These are phyloP conservation scores for Hypoxylon sp. DNA, from an alignment of 2,329 filamentous ascomycete species.

Conservation along the genomic window DNA sequence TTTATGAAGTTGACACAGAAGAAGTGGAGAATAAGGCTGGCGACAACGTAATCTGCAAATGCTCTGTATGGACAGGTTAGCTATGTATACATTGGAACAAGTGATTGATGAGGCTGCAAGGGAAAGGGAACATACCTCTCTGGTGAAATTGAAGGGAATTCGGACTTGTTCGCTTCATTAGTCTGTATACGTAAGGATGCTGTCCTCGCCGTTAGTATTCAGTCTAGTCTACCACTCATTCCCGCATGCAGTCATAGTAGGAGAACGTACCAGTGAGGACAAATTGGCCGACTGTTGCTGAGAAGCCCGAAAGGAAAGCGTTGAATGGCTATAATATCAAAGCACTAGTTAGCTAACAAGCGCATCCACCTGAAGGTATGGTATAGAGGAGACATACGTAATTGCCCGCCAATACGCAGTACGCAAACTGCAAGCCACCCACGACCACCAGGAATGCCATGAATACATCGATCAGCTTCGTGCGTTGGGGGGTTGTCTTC, in stretches of 20 bases:
- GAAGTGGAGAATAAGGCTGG: slow-evolving; percentile 95
- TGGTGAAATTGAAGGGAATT: slow-evolving; percentile 82
- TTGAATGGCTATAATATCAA: slow-evolving; percentile 86
- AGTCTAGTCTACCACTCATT: neutral
- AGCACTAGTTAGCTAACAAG: slow-evolving; percentile 46
- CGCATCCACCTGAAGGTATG: neutral
- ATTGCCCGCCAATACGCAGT: slow-evolving; percentile 92
- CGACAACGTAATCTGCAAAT: slow-evolving; percentile 96
- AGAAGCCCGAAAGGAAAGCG: slow-evolving; percentile 96
- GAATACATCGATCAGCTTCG: slow-evolving; percentile 92
- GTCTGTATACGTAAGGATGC: slow-evolving; percentile 91
- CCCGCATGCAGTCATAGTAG: neutral
- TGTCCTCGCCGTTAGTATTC: slow-evolving; percentile 52
- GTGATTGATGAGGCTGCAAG: neutral
- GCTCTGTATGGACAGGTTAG: slow-evolving; percentile 69
- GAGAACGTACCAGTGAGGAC: slow-evolving; percentile 85
- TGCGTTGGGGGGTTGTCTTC: slow-evolving; percentile 86
- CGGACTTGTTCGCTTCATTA: slow-evolving; percentile 82
- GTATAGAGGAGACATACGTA: slow-evolving; percentile 75
- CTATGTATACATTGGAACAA: neutral
- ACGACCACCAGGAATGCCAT: slow-evolving; percentile 88
- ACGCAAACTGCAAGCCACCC: slow-evolving; percentile 91
- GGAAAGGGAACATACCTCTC: slow-evolving; percentile 73
- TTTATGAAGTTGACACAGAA: slow-evolving; percentile 99
- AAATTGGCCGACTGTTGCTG: slow-evolving; percentile 95